Percentiles rank a stretch among this genome's conserved stretches.
Conservation (phyloP, 2,329 filamentous ascomycete genomes). For the Stylonectria norvegica region DNA sequence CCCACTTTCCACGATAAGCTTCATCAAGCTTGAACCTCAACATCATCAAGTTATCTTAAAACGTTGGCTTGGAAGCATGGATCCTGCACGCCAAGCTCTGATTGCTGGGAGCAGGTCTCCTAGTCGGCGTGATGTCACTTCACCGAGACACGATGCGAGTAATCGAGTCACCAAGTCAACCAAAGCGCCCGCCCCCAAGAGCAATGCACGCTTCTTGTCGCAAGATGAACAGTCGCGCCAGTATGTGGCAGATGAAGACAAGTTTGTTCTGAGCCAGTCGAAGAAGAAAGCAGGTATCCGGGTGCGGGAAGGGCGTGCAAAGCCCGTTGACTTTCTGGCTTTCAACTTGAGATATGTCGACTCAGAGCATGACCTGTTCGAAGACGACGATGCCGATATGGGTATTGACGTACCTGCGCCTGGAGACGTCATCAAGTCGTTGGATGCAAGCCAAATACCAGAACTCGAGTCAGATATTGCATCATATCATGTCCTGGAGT, state of each 20-base stretch:
- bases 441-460: constrained; percentile 63
- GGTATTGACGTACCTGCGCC: constrained; percentile 76
- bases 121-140: constrained; percentile 48
- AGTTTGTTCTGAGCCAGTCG: constrained; percentile 91
- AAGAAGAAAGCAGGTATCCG: constrained; percentile 98
- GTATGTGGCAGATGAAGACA: constrained; percentile 93
- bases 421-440: constrained; percentile 71
- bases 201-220: constrained; percentile 51
- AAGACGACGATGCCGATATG: constrained; percentile 74
- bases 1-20: constrained; percentile 14
- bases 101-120: constrained; percentile 45
- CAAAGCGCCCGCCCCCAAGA: constrained; percentile 26
- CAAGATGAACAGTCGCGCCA: constrained; percentile 74
- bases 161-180: constrained; percentile 54
- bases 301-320: constrained; percentile 84
- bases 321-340: constrained; percentile 89
- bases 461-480: constrained; percentile 80
- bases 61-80: constrained; percentile 37
- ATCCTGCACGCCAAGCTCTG: constrained; percentile 54
- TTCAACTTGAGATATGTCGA: constrained; percentile 90
- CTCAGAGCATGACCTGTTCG: constrained; percentile 76
- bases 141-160: constrained; percentile 53
- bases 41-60: constrained; percentile 1
- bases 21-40: not conserved
- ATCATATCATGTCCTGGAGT: constrained; percentile 79